phyloP scores from a whole-genome alignment of 495 filamentous ascomycete genomes.

The Pseudoneurospora amorphoporcata region DNA sequence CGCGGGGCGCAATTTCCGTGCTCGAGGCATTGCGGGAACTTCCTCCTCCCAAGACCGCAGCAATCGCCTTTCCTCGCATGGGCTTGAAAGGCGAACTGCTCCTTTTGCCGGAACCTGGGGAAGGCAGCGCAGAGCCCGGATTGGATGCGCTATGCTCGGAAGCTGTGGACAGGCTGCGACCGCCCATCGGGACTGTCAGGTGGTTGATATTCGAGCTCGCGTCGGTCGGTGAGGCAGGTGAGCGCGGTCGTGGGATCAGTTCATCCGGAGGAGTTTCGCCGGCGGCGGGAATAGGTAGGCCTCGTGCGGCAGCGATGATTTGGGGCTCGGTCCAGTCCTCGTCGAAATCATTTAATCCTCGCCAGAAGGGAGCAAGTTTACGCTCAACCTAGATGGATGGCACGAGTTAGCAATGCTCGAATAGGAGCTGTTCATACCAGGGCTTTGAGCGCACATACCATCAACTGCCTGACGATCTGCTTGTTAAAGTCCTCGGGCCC shows the following conservation, averaged over 20 bases:
- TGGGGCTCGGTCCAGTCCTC: conserved; percentile 90
- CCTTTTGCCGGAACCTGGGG: conserved; percentile 40
- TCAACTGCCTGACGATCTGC: conserved; percentile 76
- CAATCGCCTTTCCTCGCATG: conserved; percentile 64
- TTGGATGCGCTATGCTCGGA: conserved; percentile 50
- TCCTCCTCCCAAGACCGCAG: conserved; percentile 62
- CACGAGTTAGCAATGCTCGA: conserved; percentile 1
- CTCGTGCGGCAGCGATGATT: conserved; percentile 82
- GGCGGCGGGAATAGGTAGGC: conserved; percentile 70
- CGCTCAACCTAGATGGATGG: conserved; percentile 64
- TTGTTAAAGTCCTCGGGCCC: conserved; percentile 92
- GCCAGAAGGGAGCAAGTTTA: conserved; percentile 88
- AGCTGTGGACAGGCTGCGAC: conserved; percentile 61
- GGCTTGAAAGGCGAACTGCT: conserved; percentile 44
- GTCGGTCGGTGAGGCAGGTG: conserved; percentile 24
- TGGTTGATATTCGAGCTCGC: conserved; percentile 43
- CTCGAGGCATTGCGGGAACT: conserved; percentile 56
- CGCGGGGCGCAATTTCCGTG: conserved; percentile 58
- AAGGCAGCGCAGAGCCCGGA: conserved; percentile 42
- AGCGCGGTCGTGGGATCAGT: conserved; percentile 36
- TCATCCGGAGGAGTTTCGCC: conserved; percentile 71
- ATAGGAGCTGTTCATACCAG: not conserved
- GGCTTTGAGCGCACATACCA: conserved; percentile 46
- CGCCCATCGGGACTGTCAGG: conserved; percentile 66
- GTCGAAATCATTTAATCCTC: conserved; percentile 79